Evolutionary conservation across 1,139 yeast genomes (phyloP).

Genomic region (Magnusiomyces fungicola): DNA sequence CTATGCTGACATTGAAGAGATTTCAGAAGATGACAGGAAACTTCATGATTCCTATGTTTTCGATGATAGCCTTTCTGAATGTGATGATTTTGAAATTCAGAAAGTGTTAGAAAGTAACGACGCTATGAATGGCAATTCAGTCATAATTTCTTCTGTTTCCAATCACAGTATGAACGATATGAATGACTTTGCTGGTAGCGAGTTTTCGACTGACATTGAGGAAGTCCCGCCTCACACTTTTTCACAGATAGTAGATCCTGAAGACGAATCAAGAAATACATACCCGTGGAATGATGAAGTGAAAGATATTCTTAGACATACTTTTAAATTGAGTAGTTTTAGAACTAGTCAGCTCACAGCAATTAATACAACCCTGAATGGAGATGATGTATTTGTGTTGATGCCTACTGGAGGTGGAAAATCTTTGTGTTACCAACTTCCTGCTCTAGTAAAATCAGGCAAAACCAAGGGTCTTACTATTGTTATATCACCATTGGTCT

Average conservation of each 20-base stretch:
- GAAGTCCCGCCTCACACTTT: neutral
- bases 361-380: slow-evolving; percentile 67
- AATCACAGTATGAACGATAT: no score
- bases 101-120: slow-evolving; percentile 21
- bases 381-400: slow-evolving; percentile 84
- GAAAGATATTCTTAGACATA: slow-evolving; percentile 44
- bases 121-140: neutral
- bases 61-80: no score
- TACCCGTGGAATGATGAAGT: slow-evolving; percentile 66
- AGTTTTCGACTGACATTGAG: neutral
- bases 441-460: slow-evolving; percentile 73
- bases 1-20: no score
- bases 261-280: slow-evolving; percentile 6
- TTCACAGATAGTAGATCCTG: neutral
- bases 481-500: slow-evolving; percentile 89
- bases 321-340: slow-evolving; percentile 60
- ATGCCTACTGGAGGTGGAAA: slow-evolving; percentile 99
- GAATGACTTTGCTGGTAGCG: neutral
- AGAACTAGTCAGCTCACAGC: slow-evolving; percentile 86
- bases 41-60: no score
- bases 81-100: neutral
- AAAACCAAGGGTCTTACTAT: slow-evolving; percentile 75
- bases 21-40: no score
- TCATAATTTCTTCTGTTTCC: no score
- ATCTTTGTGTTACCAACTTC: slow-evolving; percentile 90